Evolutionary conservation across 2,329 filamentous ascomycete species (phyloP).

Genomic region (Rutstroemia sp.): DNA sequence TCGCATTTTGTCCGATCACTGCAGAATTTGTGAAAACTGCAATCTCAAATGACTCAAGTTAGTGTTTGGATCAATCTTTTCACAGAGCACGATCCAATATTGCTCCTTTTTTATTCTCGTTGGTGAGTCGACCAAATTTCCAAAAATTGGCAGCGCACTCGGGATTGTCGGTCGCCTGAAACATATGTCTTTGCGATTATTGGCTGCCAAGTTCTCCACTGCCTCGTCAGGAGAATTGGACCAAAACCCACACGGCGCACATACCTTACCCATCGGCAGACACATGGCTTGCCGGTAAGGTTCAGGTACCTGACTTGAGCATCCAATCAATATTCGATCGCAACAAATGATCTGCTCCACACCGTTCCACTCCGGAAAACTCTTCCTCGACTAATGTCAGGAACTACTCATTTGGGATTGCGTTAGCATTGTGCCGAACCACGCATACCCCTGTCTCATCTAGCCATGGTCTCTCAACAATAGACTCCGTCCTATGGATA

Average conservation of each 20-base stretch:
- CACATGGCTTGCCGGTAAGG: background rate
- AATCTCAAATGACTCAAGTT: background rate
- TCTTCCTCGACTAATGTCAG: background rate
- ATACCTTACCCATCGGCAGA: background rate
- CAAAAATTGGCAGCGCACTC: background rate
- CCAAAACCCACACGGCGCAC: background rate
- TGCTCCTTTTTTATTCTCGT: background rate
- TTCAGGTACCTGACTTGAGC: background rate
- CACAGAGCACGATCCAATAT: background rate
- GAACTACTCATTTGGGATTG: background rate
- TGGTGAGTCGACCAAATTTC: background rate
- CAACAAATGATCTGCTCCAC: background rate
- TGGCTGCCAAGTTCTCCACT: background rate
- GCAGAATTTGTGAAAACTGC: background rate
- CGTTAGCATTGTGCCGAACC: background rate
- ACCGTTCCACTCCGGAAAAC: background rate
- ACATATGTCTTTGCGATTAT: background rate
- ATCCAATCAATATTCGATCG: constrained; percentile 9
- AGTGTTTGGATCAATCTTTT: background rate
- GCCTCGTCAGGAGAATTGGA: background rate
- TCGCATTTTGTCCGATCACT: background rate
- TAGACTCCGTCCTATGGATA: background rate
- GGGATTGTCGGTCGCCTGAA: too few relatives aligned
- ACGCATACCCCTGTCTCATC: background rate
- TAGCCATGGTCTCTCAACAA: background rate